A percentile compares a stretch with the other conserved stretches of the same genome.
phyloP scores from a whole-genome alignment of 176 grass and related monocot species.

The sorghum (Sorghum bicolor) region DNA sequence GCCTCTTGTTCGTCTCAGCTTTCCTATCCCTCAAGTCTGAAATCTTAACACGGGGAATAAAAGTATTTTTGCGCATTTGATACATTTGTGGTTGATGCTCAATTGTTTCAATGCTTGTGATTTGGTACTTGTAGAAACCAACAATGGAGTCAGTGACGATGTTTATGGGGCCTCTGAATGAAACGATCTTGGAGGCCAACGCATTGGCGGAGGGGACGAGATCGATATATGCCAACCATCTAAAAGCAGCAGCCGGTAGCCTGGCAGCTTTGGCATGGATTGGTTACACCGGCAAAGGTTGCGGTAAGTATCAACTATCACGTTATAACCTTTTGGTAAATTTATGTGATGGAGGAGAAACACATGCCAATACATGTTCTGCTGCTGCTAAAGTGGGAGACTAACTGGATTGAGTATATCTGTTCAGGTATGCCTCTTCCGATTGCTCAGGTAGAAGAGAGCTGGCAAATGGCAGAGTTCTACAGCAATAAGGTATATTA shows the following conservation, averaged over 20 bases:
- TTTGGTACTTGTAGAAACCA: slow-evolving; percentile 40
- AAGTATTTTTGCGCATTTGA: background rate
- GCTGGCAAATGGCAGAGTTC: slow-evolving; percentile 71
- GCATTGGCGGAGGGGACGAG: slow-evolving; percentile 39
- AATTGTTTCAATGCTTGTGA: background rate
- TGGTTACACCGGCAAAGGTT: slow-evolving; percentile 51
- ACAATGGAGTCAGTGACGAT: slow-evolving; percentile 12
- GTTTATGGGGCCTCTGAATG: slow-evolving; percentile 54
- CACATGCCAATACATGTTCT: background rate
- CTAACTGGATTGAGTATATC: background rate
- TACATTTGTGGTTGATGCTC: background rate
- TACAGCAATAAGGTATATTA: slow-evolving; percentile 54
- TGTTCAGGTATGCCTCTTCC: slow-evolving; percentile 58
- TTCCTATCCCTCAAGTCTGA: background rate
- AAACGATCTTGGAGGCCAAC: slow-evolving; percentile 42
- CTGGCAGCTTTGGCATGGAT: slow-evolving; percentile 56
- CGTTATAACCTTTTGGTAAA: background rate
- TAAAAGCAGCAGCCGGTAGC: slow-evolving; percentile 54
- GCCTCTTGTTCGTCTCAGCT: background rate
- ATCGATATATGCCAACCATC: slow-evolving; percentile 49
- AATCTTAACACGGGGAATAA: background rate
- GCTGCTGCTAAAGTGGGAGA: background rate
- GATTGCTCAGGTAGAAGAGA: slow-evolving; percentile 61
- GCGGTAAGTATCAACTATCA: slow-evolving; percentile 44
- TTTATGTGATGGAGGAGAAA: background rate